These are phyloP conservation scores for Rubroshorea leprosula DNA, from an alignment of 345 rosid genomes.

Conservation along the genomic window DNA sequence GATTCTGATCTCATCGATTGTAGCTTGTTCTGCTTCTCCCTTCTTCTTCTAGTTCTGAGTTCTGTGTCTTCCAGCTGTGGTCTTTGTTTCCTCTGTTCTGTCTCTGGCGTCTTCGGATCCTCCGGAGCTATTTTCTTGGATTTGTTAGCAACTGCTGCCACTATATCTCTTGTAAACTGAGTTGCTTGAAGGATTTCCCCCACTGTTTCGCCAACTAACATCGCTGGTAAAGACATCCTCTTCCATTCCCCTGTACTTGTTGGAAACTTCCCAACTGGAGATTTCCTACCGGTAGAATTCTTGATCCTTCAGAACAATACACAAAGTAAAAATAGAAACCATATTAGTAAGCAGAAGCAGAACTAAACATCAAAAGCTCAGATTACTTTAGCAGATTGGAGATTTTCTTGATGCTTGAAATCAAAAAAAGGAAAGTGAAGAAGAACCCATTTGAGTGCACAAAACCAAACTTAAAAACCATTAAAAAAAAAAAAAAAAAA, in stretches of 20 bases:
- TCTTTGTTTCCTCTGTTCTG: conserved; percentile 31
- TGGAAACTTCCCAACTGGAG: conserved; percentile 82
- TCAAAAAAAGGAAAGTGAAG: no score
- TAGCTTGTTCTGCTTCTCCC: conserved; percentile 63
- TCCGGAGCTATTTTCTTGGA: conserved; percentile 26
- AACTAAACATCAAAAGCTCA: no score
- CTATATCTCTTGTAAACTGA: conserved; percentile 68
- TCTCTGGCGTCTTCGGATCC: conserved; percentile 76
- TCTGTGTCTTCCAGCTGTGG: conserved; percentile 45
- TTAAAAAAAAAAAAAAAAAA: neutral
- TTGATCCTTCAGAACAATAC: conserved; percentile 43
- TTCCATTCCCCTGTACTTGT: conserved; percentile 76
- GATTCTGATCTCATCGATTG: conserved; percentile 39
- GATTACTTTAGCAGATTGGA: no score
- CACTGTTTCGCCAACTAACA: conserved; percentile 91
- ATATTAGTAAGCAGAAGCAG: no score
- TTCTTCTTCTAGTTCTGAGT: conserved; percentile 65
- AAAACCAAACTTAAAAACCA: no score
- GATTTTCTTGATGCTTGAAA: no score
- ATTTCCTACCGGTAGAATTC: conserved; percentile 47
- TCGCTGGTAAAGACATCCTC: conserved; percentile 88
- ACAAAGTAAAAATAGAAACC: no score
- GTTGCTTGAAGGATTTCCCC: conserved; percentile 89
- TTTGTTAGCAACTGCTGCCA: conserved; percentile 51
- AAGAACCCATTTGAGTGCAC: no score